These are phyloP conservation scores for Pyrus hybrid DNA, from an alignment of 331 rosid genomes.

Conservation along the genomic window DNA sequence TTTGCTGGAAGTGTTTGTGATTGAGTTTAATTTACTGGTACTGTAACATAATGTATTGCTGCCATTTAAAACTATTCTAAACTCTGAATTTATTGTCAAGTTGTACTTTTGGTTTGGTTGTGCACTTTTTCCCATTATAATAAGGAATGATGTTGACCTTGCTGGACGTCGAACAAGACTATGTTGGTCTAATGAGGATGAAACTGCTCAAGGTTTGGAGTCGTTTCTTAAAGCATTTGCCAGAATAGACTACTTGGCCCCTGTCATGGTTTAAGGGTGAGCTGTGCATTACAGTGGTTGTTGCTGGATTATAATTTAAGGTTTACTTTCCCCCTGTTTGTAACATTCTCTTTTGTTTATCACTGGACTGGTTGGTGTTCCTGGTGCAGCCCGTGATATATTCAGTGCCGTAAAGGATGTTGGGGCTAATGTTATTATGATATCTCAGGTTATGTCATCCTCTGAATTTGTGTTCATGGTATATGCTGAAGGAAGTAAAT, in stretches of 20 bases:
- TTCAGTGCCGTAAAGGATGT: constrained; percentile 83
- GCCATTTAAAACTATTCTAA: too few species aligned
- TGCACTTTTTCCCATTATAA: constrained; percentile 46
- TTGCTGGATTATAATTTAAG: background rate
- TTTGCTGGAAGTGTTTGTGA: too few species aligned
- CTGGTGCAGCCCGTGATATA: constrained; percentile 88
- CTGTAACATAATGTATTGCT: too few species aligned
- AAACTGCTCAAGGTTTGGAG: constrained; percentile 39
- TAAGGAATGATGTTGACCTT: constrained; percentile 85
- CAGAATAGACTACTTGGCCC: constrained; percentile 90
- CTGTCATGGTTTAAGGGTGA: constrained; percentile 96
- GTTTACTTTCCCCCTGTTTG: background rate
- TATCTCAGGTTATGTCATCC: constrained; percentile 74
- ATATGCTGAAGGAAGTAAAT: constrained; percentile 56
- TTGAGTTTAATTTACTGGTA: too few species aligned
- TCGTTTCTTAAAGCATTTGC: constrained; percentile 92
- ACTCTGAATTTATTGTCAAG: too few species aligned
- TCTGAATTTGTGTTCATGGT: constrained; percentile 12
- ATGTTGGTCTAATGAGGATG: constrained; percentile 50
- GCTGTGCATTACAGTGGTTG: constrained; percentile 21
- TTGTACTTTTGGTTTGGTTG: too few species aligned
- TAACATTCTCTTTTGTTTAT: background rate
- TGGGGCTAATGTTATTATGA: constrained; percentile 97
- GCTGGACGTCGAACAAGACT: constrained; percentile 85
- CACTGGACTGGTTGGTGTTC: constrained; percentile 98